Base-by-base conservation (phyloP, 441 rosid genomes). In the Syzygium syzygioides region DNA sequence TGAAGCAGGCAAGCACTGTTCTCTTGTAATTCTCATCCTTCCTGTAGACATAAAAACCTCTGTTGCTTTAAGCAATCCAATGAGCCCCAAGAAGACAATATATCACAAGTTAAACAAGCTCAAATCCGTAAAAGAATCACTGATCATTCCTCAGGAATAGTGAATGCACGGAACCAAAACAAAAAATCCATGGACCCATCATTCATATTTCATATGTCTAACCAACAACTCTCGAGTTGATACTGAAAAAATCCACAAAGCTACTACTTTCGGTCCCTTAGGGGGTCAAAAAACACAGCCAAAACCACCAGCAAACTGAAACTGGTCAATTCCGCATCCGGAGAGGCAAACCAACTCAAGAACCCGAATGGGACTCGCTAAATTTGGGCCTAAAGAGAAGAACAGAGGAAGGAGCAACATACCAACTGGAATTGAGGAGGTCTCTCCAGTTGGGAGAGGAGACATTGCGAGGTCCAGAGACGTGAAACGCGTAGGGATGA, bases 381-480 rank as follows among this genome's bases (percentile, higher is more conserved):
- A 41, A 85, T 54, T 12, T 13, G 10, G 86, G n/a, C 59, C 37
- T 4, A 41, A 48, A 14, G 13, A 84, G 12, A 76, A 41, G 48
- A 83, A 87, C 34, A 12, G 30, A 23, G 53, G 53, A 10, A 48
- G 23, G 71, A 56, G 14, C 14, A 7, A 91, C 95, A 86, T 55
- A 98, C 99, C 99, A 98, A 90, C 96, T 97, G 28, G 98, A 98
- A 91, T 62, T 94, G 88, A 97, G 93, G 88, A 97, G 96, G 87
- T 98, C 99, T 93, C 98, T 95, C 99, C 99, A 97, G 71, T 95
- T 97, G 71, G 98, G 98, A 86, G 96, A 92, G 92, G 95, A 93
- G 1, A 96, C 93, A 87, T 97, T 97, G 20, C 98, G 95, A 56
- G 99, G 99, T 9, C 99, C 99, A 7, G 98, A 95, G 11, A 96